A percentile compares a stretch with the other conserved stretches of the same genome.
Evolutionary conservation across 2,329 filamentous ascomycete species (phyloP).

Genomic region (Xylariaceae sp.): DNA sequence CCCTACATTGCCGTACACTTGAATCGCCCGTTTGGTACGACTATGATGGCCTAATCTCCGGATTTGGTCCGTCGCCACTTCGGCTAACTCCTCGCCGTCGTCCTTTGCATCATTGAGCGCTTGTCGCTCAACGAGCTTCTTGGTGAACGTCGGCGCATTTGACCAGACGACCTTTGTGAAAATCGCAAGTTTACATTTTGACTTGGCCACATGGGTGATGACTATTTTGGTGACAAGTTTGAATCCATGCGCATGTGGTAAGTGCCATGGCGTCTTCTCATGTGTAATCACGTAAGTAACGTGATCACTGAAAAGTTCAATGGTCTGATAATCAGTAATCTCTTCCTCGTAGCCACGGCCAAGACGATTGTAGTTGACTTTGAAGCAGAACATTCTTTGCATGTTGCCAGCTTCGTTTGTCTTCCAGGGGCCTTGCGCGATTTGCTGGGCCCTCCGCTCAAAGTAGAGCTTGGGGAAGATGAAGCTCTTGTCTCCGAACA

Average conservation of each 20-base stretch:
- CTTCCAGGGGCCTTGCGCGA: constrained; percentile 84
- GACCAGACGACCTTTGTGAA: constrained; percentile 88
- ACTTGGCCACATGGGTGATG: constrained; percentile 90
- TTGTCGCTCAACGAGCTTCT: constrained; percentile 62
- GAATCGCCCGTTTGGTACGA: constrained; percentile 73
- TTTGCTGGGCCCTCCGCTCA: constrained; percentile 73
- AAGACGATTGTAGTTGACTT: constrained; percentile 65
- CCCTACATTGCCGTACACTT: constrained; percentile 75
- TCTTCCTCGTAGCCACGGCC: constrained; percentile 59
- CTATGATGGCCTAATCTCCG: constrained; percentile 70
- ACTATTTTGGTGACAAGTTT: constrained; percentile 85
- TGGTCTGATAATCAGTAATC: constrained; percentile 79
- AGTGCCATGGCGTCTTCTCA: constrained; percentile 71
- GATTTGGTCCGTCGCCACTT: constrained; percentile 75
- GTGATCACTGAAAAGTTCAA: constrained; percentile 79
- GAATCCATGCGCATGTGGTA: constrained; percentile 78
- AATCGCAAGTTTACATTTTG: constrained; percentile 85
- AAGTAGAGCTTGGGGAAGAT: constrained; percentile 90
- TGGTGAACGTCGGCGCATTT: constrained; percentile 60
- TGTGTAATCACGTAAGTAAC: constrained; percentile 64
- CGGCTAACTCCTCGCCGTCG: constrained; percentile 71
- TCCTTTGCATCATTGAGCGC: constrained; percentile 73
- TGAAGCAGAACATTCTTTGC: constrained; percentile 77
- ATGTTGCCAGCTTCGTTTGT: constrained; percentile 67
- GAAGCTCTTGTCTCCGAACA: constrained; percentile 94